Evolutionary conservation across 2,329 filamentous ascomycete genomes (phyloP).

Genomic region (Alternaria gaisen): DNA sequence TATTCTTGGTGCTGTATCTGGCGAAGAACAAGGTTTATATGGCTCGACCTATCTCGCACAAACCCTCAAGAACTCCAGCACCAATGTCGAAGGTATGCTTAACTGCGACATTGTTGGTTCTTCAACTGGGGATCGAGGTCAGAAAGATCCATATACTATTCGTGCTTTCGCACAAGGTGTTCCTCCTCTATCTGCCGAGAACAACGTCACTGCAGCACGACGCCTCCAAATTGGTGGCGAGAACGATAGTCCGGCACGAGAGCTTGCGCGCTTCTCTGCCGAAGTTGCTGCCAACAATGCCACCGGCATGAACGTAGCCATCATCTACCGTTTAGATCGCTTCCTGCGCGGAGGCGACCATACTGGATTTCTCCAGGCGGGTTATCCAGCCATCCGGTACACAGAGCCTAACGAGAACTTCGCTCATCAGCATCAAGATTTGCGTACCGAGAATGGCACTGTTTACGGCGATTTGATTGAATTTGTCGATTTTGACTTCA

Average conservation of each 20-base stretch:
- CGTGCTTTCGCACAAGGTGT: slow-evolving; percentile 64
- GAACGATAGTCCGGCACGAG: slow-evolving; percentile 64
- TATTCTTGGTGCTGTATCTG: slow-evolving; percentile 65
- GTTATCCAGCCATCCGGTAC: slow-evolving; percentile 64
- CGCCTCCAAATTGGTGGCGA: slow-evolving; percentile 57
- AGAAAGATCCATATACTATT: slow-evolving; percentile 60
- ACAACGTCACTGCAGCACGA: slow-evolving; percentile 47
- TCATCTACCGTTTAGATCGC: slow-evolving; percentile 66
- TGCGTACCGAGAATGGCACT: slow-evolving; percentile 59
- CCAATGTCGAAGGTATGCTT: slow-evolving; percentile 66
- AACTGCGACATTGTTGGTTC: slow-evolving; percentile 68
- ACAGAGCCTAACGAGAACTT: slow-evolving; percentile 68
- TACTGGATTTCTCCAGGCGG: slow-evolving; percentile 63
- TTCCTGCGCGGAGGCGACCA: slow-evolving; percentile 67
- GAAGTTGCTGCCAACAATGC: slow-evolving; percentile 63
- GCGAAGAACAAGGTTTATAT: slow-evolving; percentile 66
- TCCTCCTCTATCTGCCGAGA: slow-evolving; percentile 53
- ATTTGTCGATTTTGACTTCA: slow-evolving; percentile 66
- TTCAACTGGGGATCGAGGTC: slow-evolving; percentile 56
- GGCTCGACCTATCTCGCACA: slow-evolving; percentile 63
- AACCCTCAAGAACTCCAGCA: slow-evolving; percentile 60
- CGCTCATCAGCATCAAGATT: slow-evolving; percentile 66
- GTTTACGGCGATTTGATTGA: slow-evolving; percentile 65
- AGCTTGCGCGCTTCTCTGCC: slow-evolving; percentile 64
- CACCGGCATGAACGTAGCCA: slow-evolving; percentile 64